Evolutionary conservation across 768 basidiomycete species (phyloP).

Genomic region (Phylloporus sp.): DNA sequence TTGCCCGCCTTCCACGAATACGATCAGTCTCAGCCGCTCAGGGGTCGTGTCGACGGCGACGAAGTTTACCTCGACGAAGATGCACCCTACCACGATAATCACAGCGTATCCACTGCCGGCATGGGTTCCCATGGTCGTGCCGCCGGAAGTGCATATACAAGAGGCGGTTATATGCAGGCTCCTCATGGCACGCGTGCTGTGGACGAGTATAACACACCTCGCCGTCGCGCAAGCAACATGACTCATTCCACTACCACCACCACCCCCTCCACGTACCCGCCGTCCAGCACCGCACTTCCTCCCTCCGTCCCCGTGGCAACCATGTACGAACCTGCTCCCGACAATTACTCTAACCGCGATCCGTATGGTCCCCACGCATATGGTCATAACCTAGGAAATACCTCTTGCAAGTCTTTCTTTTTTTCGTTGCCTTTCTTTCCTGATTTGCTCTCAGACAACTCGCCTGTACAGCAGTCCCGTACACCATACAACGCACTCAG

Average conservation of each 20-base stretch:
- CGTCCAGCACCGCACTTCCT: conserved; percentile 23
- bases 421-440: neutral
- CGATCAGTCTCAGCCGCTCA: conserved; percentile 57
- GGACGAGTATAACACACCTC: conserved; percentile 64
- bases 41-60: conserved; percentile 52
- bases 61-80: conserved; percentile 53
- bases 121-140: conserved; percentile 30
- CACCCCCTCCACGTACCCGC: conserved; percentile 36
- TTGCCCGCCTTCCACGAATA: conserved; percentile 73
- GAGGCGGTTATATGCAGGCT: conserved; percentile 63
- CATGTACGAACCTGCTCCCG: conserved; percentile 19
- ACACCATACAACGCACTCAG: conserved; percentile 41
- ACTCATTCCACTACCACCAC: conserved; percentile 38
- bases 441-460: conserved; percentile 42
- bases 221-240: conserved; percentile 36
- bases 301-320: conserved; percentile 6
- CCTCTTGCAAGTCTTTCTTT: conserved; percentile 44
- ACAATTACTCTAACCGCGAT: conserved; percentile 22
- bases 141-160: conserved; percentile 33
- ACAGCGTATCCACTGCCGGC: conserved; percentile 19
- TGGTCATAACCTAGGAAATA: conserved; percentile 49
- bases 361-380: conserved; percentile 36
- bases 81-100: conserved; percentile 31
- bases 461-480: conserved; percentile 47
- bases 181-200: conserved; percentile 62